phyloP scores from a whole-genome alignment of 2,329 filamentous ascomycete species.

The Claviceps monticola region DNA sequence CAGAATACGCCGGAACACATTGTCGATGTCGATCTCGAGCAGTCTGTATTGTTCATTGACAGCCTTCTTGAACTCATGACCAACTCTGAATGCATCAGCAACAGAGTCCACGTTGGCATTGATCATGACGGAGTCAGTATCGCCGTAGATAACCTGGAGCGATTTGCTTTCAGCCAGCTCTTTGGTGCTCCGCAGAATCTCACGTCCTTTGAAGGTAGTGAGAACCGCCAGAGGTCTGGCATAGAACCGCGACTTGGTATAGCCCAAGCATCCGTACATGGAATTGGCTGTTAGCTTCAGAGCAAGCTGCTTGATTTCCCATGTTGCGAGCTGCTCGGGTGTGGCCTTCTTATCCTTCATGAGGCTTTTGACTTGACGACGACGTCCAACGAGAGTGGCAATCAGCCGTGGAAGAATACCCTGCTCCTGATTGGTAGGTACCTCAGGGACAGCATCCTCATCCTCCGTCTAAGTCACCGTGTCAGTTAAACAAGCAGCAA shows the following conservation, averaged over 20 bases:
- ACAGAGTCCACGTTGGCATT: conserved; percentile 96
- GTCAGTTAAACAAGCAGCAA: conserved; percentile 14
- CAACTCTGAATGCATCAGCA: conserved; percentile 77
- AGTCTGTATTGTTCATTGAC: conserved; percentile 90
- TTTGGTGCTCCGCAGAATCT: conserved; percentile 92
- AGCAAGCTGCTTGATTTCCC: conserved; percentile 96
- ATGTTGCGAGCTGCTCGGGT: conserved; percentile 74
- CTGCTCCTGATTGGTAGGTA: conserved; percentile 62
- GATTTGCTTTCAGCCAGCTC: conserved; percentile 84
- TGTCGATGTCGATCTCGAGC: conserved; percentile 96
- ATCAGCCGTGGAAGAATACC: conserved; percentile 87
- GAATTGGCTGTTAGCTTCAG: conserved; percentile 97
- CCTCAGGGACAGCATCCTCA: conserved; percentile 78
- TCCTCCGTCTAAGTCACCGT: conserved; percentile 39
- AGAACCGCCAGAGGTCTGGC: conserved; percentile 88
- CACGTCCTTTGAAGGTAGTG: conserved; percentile 92
- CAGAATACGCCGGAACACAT: conserved; percentile 84
- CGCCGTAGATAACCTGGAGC: conserved; percentile 93
- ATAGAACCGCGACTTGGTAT: conserved; percentile 94
- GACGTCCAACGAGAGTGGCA: conserved; percentile 74
- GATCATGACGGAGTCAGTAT: conserved; percentile 99
- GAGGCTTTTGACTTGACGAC: conserved; percentile 83
- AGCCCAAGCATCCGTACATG: conserved; percentile 98
- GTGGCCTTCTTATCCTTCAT: conserved; percentile 93
- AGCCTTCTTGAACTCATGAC: conserved; percentile 84